Base-by-base conservation (phyloP, 768 basidiomycete genomes). In the Serendipita sp. region DNA sequence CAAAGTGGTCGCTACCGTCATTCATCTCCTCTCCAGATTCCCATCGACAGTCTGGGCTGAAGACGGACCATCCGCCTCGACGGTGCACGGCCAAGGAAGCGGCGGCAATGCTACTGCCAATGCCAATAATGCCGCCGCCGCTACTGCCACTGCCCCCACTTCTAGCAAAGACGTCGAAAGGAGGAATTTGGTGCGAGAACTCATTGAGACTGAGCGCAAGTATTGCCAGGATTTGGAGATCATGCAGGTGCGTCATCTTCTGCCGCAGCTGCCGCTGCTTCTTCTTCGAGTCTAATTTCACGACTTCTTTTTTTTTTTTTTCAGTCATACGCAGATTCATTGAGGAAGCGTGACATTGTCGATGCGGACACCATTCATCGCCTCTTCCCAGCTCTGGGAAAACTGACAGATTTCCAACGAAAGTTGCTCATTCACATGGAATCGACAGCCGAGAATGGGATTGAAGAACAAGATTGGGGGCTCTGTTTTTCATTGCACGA, bases 171-270 rank as follows among this genome's bases (percentile, higher is more conserved):
- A 89, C 67, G 77, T 80, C 1, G 84, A 85, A 28, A 79, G 89
- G 63, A 83, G 83, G 72, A 87, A 88, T 68, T 86, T 88, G 67
- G 81, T 93, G 66, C 81, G 82, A 71, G 96, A 99, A 75, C 84
- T 97, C 69, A 83, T 98, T 56, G 89, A 91, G 74, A 97, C 92
- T 0, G 96, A 99, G 74, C 85, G 91, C 69, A 92, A 92, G 76
- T 98, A 91, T 73, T 95, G 97, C 4, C 88, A 91, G 74, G 96
- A 98, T 76, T 78, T 99, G 68, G 93, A 96, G 74, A 85, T 92
- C 70, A 89, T 98, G 81, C 93, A 95, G 83, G 93, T 91, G 68
- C 71, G 85, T 72, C 1, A 11, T 11, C 44, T 1, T 23, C 23
- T 23, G 23, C 23, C 23, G 0, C 23, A 0, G 0, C 23, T 23